Conservation (phyloP, 306 rosid genomes). For the Sesbania bispinosa region DNA sequence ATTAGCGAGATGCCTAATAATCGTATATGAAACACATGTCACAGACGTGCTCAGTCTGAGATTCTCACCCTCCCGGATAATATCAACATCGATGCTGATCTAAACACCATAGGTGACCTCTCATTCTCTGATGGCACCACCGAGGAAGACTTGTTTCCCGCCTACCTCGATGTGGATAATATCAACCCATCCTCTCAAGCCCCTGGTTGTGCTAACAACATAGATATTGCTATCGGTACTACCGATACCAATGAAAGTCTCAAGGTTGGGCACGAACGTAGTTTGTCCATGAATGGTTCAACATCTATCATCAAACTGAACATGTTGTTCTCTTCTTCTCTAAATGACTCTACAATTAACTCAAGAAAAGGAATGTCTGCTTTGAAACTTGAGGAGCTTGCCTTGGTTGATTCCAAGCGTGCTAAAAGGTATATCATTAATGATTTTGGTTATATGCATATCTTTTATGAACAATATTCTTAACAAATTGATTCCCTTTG, state of each 20-base stretch:
- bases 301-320: constrained; percentile 60
- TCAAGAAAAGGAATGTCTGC: constrained; percentile 67
- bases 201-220: too few species aligned
- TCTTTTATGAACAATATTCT: not conserved
- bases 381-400: constrained; percentile 79
- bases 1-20: constrained; percentile 73
- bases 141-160: constrained; percentile 64
- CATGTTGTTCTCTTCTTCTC: constrained; percentile 53
- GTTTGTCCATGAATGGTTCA: constrained; percentile 85
- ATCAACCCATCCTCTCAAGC: constrained; percentile 53
- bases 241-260: constrained; percentile 40
- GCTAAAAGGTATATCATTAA: constrained; percentile 69
- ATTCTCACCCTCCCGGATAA: constrained; percentile 76
- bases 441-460: not conserved
- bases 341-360: constrained; percentile 48
- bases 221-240: too few species aligned
- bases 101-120: constrained; percentile 65
- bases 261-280: constrained; percentile 74
- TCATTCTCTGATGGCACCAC: constrained; percentile 67
- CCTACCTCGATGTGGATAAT: constrained; percentile 81
- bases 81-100: constrained; percentile 67
- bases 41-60: constrained; percentile 85
- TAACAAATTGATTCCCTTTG: too few species aligned
- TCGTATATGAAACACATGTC: constrained; percentile 68
- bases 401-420: constrained; percentile 78